These are phyloP conservation scores for Lachancea fermentati DNA, from an alignment of 805 yeast species.

Conservation along the genomic window DNA sequence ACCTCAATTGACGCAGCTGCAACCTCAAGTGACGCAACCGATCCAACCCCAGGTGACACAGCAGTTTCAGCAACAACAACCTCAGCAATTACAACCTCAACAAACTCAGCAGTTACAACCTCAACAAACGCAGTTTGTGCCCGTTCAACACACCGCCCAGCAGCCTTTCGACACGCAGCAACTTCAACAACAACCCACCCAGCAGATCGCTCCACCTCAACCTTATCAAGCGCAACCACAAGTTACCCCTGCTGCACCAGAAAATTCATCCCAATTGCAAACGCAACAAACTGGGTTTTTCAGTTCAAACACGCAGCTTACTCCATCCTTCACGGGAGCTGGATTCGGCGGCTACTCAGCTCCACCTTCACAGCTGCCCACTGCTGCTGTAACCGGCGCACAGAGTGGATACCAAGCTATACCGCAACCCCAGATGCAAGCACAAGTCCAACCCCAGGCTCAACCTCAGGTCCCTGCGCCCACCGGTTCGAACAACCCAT, in stretches of 20 bases:
- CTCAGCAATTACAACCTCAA: constrained; percentile 14
- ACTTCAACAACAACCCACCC: constrained; percentile 5
- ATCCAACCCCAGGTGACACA: constrained; percentile 10
- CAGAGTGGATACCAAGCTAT: background rate
- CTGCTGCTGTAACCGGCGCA: background rate
- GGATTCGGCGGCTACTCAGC: constrained; percentile 53
- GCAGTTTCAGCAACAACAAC: constrained; percentile 13
- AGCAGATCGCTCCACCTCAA: constrained; percentile 10
- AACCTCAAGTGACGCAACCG: constrained; percentile 13
- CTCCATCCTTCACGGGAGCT: constrained; percentile 44
- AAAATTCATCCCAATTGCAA: constrained; percentile 23
- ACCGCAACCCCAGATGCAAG: constrained; percentile 16
- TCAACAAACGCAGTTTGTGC: background rate
- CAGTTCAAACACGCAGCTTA: constrained; percentile 25
- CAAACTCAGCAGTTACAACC: constrained; percentile 12
- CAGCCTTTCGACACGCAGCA: constrained; percentile 7
- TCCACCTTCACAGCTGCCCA: constrained; percentile 19
- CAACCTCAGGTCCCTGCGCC: constrained; percentile 16
- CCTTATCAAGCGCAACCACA: constrained; percentile 15
- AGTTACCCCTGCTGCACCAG: constrained; percentile 5
- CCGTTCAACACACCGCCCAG: background rate
- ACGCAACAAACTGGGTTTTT: constrained; percentile 23
- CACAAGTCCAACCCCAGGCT: constrained; percentile 12
- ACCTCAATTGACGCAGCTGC: constrained; percentile 7
- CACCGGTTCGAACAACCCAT: constrained; percentile 37